Evolutionary conservation across 2,329 filamentous ascomycete species (phyloP).

Genomic region (Massarina eburnea): DNA sequence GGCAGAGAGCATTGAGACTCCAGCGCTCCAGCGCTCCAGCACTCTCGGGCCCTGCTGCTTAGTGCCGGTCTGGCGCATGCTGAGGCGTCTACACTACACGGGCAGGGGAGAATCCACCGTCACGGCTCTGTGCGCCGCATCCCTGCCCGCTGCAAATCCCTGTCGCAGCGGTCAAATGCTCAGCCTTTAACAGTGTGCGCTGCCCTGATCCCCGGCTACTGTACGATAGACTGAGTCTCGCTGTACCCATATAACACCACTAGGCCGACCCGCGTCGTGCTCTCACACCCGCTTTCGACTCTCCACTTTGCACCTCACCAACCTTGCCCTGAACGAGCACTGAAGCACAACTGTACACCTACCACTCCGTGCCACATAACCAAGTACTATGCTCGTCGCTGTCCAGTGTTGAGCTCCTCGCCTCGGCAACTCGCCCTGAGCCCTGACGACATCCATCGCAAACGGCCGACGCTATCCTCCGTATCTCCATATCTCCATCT

Average conservation of each 20-base stretch:
- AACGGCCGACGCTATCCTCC: slow-evolving; percentile 14
- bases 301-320: not conserved
- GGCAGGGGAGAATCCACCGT: too few relatives aligned
- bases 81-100: too few relatives aligned
- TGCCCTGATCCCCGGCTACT: not conserved
- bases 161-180: not conserved
- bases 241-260: slow-evolving; percentile 11
- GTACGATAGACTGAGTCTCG: not conserved
- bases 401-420: slow-evolving; percentile 9
- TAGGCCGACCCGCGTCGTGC: not conserved
- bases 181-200: not conserved
- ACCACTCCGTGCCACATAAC: slow-evolving; percentile 2
- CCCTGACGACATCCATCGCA: slow-evolving; percentile 23
- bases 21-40: too few relatives aligned
- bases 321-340: too few relatives aligned
- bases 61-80: too few relatives aligned
- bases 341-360: slow-evolving; percentile 2
- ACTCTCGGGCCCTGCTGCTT: too few relatives aligned
- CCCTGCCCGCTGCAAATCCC: not conserved
- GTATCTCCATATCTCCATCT: not conserved
- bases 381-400: slow-evolving; percentile 7
- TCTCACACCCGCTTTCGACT: not conserved
- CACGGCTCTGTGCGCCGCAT: not conserved
- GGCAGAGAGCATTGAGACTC: too few relatives aligned
- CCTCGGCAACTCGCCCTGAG: slow-evolving; percentile 16